A percentile compares a stretch with the other conserved stretches of the same genome.
Evolutionary conservation across 257 asterid species (phyloP).

Genomic region (Fraxinus pennsylvanica): DNA sequence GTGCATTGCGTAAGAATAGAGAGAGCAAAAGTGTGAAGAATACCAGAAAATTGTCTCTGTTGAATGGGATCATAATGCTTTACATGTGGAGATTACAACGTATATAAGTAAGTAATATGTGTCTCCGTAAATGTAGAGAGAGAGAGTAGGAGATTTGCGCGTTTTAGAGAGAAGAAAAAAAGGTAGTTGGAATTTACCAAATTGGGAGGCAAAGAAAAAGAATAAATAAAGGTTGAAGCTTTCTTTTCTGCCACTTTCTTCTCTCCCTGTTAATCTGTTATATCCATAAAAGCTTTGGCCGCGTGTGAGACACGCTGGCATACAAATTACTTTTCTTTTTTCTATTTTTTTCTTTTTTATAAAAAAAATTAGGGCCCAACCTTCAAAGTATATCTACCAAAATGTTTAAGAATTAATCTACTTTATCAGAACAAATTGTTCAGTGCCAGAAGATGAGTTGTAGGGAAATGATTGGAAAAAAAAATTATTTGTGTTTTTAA

Average conservation of each 20-base stretch:
- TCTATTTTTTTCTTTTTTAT: too few relatives aligned
- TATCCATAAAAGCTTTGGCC: neutral
- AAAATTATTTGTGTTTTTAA: too few relatives aligned
- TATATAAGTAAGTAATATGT: constrained; percentile 23
- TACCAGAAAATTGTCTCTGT: constrained; percentile 38
- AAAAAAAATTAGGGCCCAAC: too few relatives aligned
- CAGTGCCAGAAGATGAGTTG: too few relatives aligned
- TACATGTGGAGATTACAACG: constrained; percentile 30
- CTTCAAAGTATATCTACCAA: too few relatives aligned
- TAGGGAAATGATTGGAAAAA: too few relatives aligned
- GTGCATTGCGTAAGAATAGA: neutral
- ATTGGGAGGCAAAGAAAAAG: neutral
- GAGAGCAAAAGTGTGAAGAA: neutral
- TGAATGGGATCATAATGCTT: constrained; percentile 42
- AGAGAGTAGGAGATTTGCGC: constrained; percentile 38
- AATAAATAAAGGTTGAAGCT: neutral
- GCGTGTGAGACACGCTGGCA: neutral
- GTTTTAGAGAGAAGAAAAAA: constrained; percentile 32
- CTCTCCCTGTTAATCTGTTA: neutral
- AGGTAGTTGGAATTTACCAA: constrained; percentile 36
- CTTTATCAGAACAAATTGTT: too few relatives aligned
- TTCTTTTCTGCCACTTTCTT: constrained; percentile 2
- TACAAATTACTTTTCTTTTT: neutral
- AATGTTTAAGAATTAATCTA: too few relatives aligned
- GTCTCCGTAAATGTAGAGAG: constrained; percentile 45